Evolutionary conservation across 192 early-diverging fungal species (phyloP).

Genomic region (Glomus cerebriforme): DNA sequence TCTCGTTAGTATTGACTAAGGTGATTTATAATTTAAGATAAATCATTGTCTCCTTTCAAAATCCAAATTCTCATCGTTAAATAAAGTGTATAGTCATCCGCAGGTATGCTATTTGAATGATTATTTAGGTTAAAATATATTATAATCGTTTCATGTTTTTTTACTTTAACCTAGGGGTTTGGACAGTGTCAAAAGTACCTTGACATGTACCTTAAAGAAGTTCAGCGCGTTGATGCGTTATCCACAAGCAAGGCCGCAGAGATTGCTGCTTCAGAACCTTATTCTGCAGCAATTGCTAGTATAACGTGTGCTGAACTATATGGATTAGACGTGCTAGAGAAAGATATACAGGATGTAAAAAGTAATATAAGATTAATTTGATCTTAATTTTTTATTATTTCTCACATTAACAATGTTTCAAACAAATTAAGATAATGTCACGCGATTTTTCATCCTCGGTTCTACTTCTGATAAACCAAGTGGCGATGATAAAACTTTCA

Average conservation of each 20-base stretch:
- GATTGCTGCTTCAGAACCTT: constrained; percentile 72
- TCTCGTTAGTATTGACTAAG: neutral
- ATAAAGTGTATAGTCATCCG: constrained; percentile 75
- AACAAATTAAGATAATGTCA: constrained; percentile 73
- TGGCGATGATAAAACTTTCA: constrained; percentile 71
- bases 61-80: constrained; percentile 63
- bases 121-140: neutral
- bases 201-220: constrained; percentile 68
- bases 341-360: constrained; percentile 77
- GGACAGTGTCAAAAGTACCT: constrained; percentile 83
- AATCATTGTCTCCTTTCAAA: constrained; percentile 82
- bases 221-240: constrained; percentile 69
- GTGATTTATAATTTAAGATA: constrained; percentile 44
- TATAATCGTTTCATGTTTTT: neutral
- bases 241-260: constrained; percentile 92
- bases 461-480: constrained; percentile 67
- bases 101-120: constrained; percentile 52
- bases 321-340: constrained; percentile 71
- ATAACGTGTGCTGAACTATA: constrained; percentile 79
- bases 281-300: constrained; percentile 82
- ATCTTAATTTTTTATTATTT: neutral
- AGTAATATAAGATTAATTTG: constrained; percentile 40
- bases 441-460: constrained; percentile 90
- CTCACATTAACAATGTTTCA: neutral
- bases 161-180: constrained; percentile 55